These are phyloP conservation scores for Geosmithia putterillii DNA, from an alignment of 2,329 filamentous ascomycete genomes.

Conservation along the genomic window DNA sequence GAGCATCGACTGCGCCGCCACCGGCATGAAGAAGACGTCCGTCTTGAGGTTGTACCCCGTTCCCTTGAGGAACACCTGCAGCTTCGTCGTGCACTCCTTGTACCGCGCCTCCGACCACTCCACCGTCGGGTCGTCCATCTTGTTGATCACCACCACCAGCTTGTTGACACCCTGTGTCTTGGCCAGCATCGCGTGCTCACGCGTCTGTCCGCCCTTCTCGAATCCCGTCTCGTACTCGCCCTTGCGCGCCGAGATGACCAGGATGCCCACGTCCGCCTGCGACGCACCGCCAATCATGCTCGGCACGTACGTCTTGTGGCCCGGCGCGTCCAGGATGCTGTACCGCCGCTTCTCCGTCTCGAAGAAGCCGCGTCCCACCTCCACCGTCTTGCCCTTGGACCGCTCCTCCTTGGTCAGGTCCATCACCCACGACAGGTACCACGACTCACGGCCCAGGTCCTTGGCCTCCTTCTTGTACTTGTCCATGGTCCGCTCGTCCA, in stretches of 20 bases:
- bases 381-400: slow-evolving; percentile 93
- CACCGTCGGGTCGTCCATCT: slow-evolving; percentile 97
- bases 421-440: slow-evolving; percentile 97
- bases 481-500: slow-evolving; percentile 96
- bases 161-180: slow-evolving; percentile 99
- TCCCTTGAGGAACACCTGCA: slow-evolving; percentile 76
- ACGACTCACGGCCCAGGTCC: slow-evolving; percentile 90
- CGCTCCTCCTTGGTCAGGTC: slow-evolving; percentile 96
- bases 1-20: slow-evolving; percentile 75
- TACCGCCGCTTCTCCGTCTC: slow-evolving; percentile 95
- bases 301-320: slow-evolving; percentile 95
- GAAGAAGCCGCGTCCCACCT: slow-evolving; percentile 91
- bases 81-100: slow-evolving; percentile 85
- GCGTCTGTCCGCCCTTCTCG: slow-evolving; percentile 88
- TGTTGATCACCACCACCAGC: slow-evolving; percentile 89
- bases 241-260: slow-evolving; percentile 93
- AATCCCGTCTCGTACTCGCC: slow-evolving; percentile 99
- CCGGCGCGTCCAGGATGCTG: slow-evolving; percentile 91
- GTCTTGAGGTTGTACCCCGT: slow-evolving; percentile 91
- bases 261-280: slow-evolving; percentile 84
- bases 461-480: slow-evolving; percentile 97
- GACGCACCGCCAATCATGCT: slow-evolving; percentile 96
- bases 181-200: slow-evolving; percentile 94
- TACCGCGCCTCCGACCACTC: slow-evolving; percentile 91
- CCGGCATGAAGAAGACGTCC: slow-evolving; percentile 90